Evolutionary conservation across 495 filamentous ascomycete genomes (phyloP), one percentile per base, ranked within the genome.

Genomic region (Xylaria telfairii): DNA sequence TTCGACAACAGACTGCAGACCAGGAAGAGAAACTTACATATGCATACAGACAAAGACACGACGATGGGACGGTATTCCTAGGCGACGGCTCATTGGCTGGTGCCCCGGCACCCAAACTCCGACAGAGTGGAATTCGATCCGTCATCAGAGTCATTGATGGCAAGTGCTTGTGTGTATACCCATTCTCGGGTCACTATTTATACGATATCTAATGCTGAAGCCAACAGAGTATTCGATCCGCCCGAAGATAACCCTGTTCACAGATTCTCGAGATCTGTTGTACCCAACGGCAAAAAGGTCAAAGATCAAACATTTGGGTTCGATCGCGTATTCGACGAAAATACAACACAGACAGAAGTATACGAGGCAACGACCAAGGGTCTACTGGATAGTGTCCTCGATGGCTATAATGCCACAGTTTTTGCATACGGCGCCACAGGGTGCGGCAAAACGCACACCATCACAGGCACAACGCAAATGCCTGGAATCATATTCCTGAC

Each of bases 241-340:
- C 96, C 96, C 7, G 96, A 99, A 80, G 96, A 98, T 76, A 97
- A 92, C 76, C 93, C 96, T 2, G 90, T 98, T n/a, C 92, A 96
- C 66, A 92, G 91, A 72, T 97, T 97, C 79, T 92, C 93, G 39
- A 89, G 89, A 80, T 92, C 91, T 32, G 90, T 96, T 19, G 89
- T 96, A 0, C 92, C 94, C 9, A 85, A 90, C 46, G 94, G 95
- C 57, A 98, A 97, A 78, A 90, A 95, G 70, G 93, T 97, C 75
- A 99, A 99, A 80, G 96, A 99, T 77, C 95, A 98, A 79, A 95
- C 95, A 6, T 99, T 99, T 75, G 94, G 89, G 56, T 99, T 99
- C 82, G 96, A 99, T 81, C 87, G 92, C 46, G 92, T 99, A 65
- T 99, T 99, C 80, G 96, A 99, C 85, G 95, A 99, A 65, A 97